phyloP scores from a whole-genome alignment of 2,329 filamentous ascomycete genomes.

The Aspergillus cejpii region DNA sequence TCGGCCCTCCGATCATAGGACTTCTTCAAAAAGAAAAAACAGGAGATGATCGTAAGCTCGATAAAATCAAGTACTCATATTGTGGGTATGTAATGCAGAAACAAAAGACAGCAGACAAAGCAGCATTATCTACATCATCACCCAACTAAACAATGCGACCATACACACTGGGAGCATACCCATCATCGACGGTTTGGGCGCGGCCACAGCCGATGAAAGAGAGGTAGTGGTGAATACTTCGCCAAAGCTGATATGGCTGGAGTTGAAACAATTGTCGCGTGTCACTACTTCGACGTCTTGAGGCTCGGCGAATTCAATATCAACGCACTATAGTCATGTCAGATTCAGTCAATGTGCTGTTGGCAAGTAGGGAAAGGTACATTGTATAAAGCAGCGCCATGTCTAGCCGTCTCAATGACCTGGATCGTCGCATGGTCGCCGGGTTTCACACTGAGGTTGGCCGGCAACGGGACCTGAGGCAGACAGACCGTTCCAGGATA shows the following conservation, averaged over 20 bases:
- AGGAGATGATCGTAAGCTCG: background rate
- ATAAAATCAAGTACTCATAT: constrained; percentile 2
- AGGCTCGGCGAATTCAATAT: constrained; percentile 83
- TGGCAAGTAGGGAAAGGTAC: constrained; percentile 46
- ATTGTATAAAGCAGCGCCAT: constrained; percentile 76
- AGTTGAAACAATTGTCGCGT: constrained; percentile 82
- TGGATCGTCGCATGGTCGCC: constrained; percentile 93
- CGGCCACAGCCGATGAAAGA: constrained; percentile 21
- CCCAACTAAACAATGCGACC: constrained; percentile 14
- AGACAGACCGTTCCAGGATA: constrained; percentile 86
- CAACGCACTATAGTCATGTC: constrained; percentile 64
- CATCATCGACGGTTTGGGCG: constrained; percentile 16
- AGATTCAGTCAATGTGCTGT: background rate
- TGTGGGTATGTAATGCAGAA: constrained; percentile 17
- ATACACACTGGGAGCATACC: constrained; percentile 25
- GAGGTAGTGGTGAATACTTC: constrained; percentile 55
- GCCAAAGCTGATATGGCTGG: constrained; percentile 66
- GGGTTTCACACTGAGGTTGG: constrained; percentile 60
- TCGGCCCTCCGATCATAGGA: no score
- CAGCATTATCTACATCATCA: constrained; percentile 12
- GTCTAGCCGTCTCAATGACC: constrained; percentile 71
- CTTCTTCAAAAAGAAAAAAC: no score
- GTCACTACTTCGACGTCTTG: constrained; percentile 70
- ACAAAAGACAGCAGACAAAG: background rate
- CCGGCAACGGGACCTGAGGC: constrained; percentile 78